Base-by-base conservation (phyloP, 495 filamentous ascomycete species). In the Pseudomonodictys pantanalensis region DNA sequence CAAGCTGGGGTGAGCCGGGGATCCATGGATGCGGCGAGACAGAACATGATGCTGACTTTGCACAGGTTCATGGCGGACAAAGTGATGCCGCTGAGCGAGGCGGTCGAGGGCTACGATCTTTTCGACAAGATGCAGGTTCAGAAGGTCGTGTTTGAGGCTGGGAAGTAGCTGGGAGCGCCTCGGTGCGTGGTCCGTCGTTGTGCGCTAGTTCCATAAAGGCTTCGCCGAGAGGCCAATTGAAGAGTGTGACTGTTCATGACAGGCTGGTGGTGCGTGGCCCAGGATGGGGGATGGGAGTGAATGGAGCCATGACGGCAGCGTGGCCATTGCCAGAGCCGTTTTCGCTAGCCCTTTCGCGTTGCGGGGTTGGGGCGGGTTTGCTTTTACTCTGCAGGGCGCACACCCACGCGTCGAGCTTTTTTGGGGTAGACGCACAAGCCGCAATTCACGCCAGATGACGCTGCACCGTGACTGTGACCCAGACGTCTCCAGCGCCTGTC, bases 91-190 rank as follows among this genome's bases (percentile, higher is more conserved):
- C 78, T 97, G 39, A 81, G 82, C 2, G 77, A 90, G 59, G 93
- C 91, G 1, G 85, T 91, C 12, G 88, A 92, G 70, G 93, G 87
- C 8, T 97, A 96, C 74, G 87, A 95, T 38, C 71, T 97, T 20
- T 97, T 96, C 75, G 89, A 97, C 67, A 83, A 85, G 60, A 91
- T 92, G 90, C 86, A 93, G 75, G 90, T 84, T 52, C 91, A 96
- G 67, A 98, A 98, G 79, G 87, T 90, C 26, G 75, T 86, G 4
- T 87, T 86, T 57, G 76, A 83, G 64, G 79, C 78, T 15, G 52
- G 58, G 30, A 62, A 59, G 59, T 59, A 48, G 49, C 10, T 42
- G 22, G 30, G 6, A 33, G 11, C 10, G 45, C 28, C 20, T 25
- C 8, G 12, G 8, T 9, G 24, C 28, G 18, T 49, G 7, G 10